Evolutionary conservation across 75 land plant genomes (phyloP).

Genomic region (Ceratopteris richardii): DNA sequence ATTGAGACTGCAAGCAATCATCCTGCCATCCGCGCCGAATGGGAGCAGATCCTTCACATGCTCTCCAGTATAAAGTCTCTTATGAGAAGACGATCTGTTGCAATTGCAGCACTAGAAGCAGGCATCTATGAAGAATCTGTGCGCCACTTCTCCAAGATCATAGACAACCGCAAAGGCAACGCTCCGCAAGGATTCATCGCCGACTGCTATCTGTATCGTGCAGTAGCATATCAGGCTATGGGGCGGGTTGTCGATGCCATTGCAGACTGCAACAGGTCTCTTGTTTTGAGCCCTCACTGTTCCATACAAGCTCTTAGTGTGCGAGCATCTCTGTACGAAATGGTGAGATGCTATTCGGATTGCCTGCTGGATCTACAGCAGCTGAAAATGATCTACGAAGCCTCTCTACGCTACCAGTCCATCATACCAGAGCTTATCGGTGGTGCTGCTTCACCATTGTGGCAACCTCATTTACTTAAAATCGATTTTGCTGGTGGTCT

Average conservation of each 20-base stretch:
- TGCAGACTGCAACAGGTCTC: conserved; percentile 61
- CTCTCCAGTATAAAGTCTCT: conserved; percentile 64
- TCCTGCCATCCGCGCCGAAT: conserved; percentile 13
- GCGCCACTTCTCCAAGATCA: conserved; percentile 66
- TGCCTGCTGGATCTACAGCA: conserved; percentile 59
- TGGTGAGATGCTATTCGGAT: conserved; percentile 48
- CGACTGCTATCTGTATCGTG: conserved; percentile 52
- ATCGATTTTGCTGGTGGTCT: conserved; percentile 4
- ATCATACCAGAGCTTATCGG: conserved; percentile 12
- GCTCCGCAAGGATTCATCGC: conserved; percentile 61
- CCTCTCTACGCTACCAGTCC: conserved; percentile 43
- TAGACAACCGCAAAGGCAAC: conserved; percentile 44
- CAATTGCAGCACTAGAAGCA: conserved; percentile 64
- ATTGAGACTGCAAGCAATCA: not conserved
- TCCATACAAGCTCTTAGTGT: conserved; percentile 41
- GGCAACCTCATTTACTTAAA: not conserved
- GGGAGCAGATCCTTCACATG: conserved; percentile 36
- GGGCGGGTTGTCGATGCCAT: conserved; percentile 64
- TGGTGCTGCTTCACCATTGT: not conserved
- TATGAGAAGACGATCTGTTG: conserved; percentile 53
- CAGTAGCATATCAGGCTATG: conserved; percentile 38
- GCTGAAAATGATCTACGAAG: conserved; percentile 54
- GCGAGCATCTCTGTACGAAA: conserved; percentile 48
- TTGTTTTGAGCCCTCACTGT: conserved; percentile 52
- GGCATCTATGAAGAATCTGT: conserved; percentile 54